Conservation (phyloP, 345 rosid genomes). For the Syzygium aromaticum region DNA sequence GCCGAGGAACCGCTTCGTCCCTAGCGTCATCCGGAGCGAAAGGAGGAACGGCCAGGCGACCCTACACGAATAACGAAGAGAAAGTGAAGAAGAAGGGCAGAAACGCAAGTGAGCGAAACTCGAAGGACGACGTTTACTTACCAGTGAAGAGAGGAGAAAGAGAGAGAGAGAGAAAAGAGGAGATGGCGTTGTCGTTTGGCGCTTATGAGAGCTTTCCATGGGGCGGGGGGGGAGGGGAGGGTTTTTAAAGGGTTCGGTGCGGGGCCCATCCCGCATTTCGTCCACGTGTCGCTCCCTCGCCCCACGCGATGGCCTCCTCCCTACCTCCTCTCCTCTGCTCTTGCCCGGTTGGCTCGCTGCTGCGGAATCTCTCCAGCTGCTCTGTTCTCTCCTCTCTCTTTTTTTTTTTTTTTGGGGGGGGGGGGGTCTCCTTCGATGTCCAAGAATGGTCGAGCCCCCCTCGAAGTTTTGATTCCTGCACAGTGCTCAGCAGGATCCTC, state of each 20-base stretch:
- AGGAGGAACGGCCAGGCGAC: neutral
- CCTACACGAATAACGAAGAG: neutral
- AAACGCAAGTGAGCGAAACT: neutral
- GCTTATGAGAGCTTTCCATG: slow-evolving; percentile 4
- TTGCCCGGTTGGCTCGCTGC: no score
- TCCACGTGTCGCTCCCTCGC: neutral
- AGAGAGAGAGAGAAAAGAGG: neutral
- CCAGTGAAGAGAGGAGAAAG: neutral
- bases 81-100: neutral
- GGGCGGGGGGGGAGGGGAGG: neutral
- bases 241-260: slow-evolving; percentile 32
- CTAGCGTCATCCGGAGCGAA: neutral
- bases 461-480: neutral
- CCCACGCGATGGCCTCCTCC: fast-evolving
- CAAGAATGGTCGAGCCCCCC: neutral
- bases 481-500: neutral
- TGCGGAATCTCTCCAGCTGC: no score
- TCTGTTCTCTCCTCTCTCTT: no score
- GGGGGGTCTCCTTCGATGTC: neutral
- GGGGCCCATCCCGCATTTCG: slow-evolving; percentile 5
- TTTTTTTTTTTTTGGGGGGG: neutral
- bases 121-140: neutral
- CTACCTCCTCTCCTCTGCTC: neutral
- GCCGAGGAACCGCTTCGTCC: neutral
- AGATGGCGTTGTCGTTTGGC: slow-evolving; percentile 12